A percentile compares a stretch with the other conserved stretches of the same genome.
Evolutionary conservation across 2,329 filamentous ascomycete genomes (phyloP).

Genomic region (Aspergillus quadrilineatus): DNA sequence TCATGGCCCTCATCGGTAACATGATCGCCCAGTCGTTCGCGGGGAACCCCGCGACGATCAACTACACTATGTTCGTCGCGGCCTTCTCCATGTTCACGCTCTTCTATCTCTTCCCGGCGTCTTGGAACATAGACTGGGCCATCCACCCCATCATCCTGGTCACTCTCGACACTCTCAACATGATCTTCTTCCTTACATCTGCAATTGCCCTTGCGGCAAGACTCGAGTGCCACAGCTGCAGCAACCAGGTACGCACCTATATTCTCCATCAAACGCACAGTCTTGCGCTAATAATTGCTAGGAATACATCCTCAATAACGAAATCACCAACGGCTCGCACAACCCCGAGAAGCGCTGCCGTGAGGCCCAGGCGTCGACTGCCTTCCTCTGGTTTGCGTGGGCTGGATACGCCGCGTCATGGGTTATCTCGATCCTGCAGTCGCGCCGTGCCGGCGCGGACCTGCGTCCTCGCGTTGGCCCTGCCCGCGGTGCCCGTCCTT

Average conservation of each 20-base stretch:
- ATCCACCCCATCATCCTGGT: slow-evolving; percentile 46
- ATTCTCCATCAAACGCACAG: neutral
- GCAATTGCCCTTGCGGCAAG: slow-evolving; percentile 51
- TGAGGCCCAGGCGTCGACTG: slow-evolving; percentile 51
- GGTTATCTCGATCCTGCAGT: slow-evolving; percentile 40
- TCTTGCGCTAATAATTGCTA: neutral
- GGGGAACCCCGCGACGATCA: slow-evolving; percentile 59
- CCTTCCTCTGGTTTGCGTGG: slow-evolving; percentile 55
- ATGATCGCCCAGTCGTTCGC: slow-evolving; percentile 56
- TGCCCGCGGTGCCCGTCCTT: slow-evolving; percentile 36
- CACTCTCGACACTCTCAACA: slow-evolving; percentile 48
- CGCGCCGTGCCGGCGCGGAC: slow-evolving; percentile 35
- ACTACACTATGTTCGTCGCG: slow-evolving; percentile 52
- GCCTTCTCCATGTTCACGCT: slow-evolving; percentile 50
- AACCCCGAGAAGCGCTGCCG: slow-evolving; percentile 45
- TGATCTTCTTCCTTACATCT: slow-evolving; percentile 49
- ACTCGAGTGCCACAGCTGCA: slow-evolving; percentile 47
- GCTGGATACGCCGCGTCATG: slow-evolving; percentile 44
- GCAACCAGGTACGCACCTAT: slow-evolving; percentile 42
- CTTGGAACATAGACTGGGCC: slow-evolving; percentile 41
- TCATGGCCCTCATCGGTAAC: slow-evolving; percentile 63
- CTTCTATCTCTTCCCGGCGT: slow-evolving; percentile 49
- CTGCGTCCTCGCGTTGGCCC: slow-evolving; percentile 34
- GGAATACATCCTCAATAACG: slow-evolving; percentile 42
- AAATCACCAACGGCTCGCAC: slow-evolving; percentile 46